Evolutionary conservation across 2,329 filamentous ascomycete genomes (phyloP), one percentile per base, ranked within the genome.

Genomic region (Alternaria brassicae): DNA sequence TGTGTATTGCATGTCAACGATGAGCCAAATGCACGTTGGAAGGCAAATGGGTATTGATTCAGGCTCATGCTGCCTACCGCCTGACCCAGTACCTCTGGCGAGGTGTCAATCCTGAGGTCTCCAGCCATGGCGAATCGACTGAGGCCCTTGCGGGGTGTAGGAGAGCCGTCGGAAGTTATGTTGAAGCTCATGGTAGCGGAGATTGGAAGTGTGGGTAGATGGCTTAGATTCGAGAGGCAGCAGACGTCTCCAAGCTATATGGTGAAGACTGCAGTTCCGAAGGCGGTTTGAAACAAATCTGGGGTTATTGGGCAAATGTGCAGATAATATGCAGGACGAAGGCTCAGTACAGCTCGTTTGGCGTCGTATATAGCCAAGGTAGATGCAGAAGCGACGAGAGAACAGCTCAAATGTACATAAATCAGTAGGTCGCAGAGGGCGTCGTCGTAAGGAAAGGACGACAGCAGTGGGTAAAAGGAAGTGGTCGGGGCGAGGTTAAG

Each of bases 111-210:
- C 45, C 60, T 70, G 51, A 76, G 66, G 53, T 77, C 75, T 30
- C 71, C 71, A 42, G 72, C 60, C 56, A 67, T 64, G 34, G 70
- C 56, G 62, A 76, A 75, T 56, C 72, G 70, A 41, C 61, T 36
- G 28, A 66, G 44, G 40, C 66, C 67, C 60, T 80, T 80, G 69
- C 78, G 78, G 28, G 77, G 78, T 34, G 77, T 79, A 28, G 78
- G 78, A 50, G 78, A 80, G 25, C 77, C 77, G 64, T 78, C 76
- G 57, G 76, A 75, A 62, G 77, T 74, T 64, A 79, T 78, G 56
- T 75, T 78, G 72, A 71, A 72, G 69, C 68, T 76, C 75, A 78
- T 77, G 52, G 60, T 68, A 56, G 58, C 28, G 61, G 66, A 53
- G 59, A 56, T 65, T 41, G 58, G 53, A 63, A 44, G 61, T 61